Conservation (phyloP, 345 rosid genomes). For the Populus tremula region DNA sequence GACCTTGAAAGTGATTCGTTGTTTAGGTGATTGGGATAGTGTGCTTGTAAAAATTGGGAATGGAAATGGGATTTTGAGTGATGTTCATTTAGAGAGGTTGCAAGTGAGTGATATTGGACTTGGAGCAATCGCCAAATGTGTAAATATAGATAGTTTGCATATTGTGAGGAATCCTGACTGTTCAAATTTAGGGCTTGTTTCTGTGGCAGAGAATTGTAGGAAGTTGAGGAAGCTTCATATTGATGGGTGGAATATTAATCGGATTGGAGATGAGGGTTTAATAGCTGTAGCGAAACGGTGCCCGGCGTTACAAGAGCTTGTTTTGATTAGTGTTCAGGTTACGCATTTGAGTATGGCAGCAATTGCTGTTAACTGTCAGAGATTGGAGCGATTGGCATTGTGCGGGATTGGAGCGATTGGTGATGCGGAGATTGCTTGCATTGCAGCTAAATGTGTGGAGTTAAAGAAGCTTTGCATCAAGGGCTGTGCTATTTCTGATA, state of each 20-base stretch:
- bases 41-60: constrained; percentile 52
- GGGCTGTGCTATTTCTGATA: constrained; percentile 64
- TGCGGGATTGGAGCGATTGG: constrained; percentile 70
- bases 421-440: constrained; percentile 67
- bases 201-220: constrained; percentile 67
- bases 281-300: constrained; percentile 65
- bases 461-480: constrained; percentile 82
- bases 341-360: constrained; percentile 48
- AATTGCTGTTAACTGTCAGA: constrained; percentile 57
- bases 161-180: constrained; percentile 76
- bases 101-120: constrained; percentile 69
- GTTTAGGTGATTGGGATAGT: constrained; percentile 81
- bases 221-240: constrained; percentile 74
- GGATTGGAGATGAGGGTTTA: constrained; percentile 83
- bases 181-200: constrained; percentile 59
- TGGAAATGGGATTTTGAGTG: constrained; percentile 32
- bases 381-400: constrained; percentile 69
- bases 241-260: constrained; percentile 83
- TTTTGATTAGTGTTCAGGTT: constrained; percentile 72
- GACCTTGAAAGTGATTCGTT: constrained; percentile 65
- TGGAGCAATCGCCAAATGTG: constrained; percentile 50
- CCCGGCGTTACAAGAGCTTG: constrained; percentile 66
- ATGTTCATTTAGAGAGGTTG: constrained; percentile 77
- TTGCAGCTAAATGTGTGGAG: constrained; percentile 59
- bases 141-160: constrained; percentile 61